Evolutionary conservation across 352 stramenopile genomes (phyloP).

Genomic region (Pythium phragmiticola): DNA sequence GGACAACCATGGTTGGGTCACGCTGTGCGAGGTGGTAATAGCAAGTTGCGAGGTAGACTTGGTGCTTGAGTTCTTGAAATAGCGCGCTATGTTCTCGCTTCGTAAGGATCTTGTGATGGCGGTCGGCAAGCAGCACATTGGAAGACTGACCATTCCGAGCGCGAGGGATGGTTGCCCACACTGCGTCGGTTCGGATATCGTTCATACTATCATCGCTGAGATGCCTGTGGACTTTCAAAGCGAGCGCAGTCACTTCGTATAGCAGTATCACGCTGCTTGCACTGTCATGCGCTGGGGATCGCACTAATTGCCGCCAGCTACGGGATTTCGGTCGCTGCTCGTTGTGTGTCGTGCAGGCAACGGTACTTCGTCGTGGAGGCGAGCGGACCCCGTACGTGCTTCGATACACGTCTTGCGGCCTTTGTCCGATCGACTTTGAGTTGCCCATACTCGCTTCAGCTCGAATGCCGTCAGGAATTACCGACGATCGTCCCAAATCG

Average conservation of each 20-base stretch:
- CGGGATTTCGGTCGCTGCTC: not conserved
- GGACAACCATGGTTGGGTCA: not conserved
- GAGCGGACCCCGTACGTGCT: not conserved
- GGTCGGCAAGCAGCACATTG: constrained; percentile 20
- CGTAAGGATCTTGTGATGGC: constrained; percentile 15
- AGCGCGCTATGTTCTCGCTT: constrained; percentile 17
- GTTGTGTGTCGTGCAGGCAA: not conserved
- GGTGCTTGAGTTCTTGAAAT: constrained; percentile 22
- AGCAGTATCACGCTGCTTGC: constrained; percentile 1
- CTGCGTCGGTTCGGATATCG: constrained; percentile 16
- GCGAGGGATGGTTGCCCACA: constrained; percentile 24
- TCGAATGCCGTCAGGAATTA: too few relatives aligned
- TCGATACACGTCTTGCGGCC: not conserved
- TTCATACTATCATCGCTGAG: constrained; percentile 1
- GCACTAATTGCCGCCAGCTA: not conserved
- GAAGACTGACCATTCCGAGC: constrained; percentile 11
- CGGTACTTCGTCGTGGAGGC: not conserved
- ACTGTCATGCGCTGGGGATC: not conserved
- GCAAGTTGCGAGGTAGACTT: constrained; percentile 12
- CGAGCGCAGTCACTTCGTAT: constrained; percentile 20
- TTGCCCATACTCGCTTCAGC: constrained; percentile 5
- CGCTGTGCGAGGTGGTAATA: constrained; percentile 6
- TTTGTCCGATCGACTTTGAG: not conserved
- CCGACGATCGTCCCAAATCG: too few relatives aligned
- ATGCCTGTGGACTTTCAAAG: constrained; percentile 7